Base-by-base conservation (phyloP, 352 stramenopile species). In the Phytopythium kandeliae region DNA sequence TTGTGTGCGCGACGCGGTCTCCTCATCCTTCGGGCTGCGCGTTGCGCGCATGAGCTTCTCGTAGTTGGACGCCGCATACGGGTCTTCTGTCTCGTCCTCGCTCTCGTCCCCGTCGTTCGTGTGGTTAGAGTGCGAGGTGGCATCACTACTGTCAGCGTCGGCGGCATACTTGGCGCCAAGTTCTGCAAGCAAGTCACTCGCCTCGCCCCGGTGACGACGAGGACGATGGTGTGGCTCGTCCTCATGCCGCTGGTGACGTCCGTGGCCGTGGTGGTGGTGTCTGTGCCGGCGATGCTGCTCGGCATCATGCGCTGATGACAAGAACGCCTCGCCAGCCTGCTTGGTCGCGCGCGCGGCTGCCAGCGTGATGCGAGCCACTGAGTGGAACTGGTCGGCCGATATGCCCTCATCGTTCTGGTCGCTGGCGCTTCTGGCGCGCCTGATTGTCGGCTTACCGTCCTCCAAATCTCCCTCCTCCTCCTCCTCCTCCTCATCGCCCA, bases 51-150 rank as follows among this genome's bases (percentile, higher is more conserved):
- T 87, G 15, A 81, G 49, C 34, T 75, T 74, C 21, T 85, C 74
- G 46, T 86, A 90, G 48, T 85, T 85, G 0, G 59, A 70, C 0
- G 65, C 63, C 7, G 78, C 74, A 46, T 85, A 87, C 24, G 75
- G 76, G 19, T 87, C 68, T 11, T 61, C 44, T 25, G 58, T 21
- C 12, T 68, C 55, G 5, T 61, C 46, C 22, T 70, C 55, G 35
- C 51, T 58, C 30, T 60, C 38, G 7, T 51, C 31, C 11, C 26
- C 34, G 6, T 60, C 54, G 24, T 57, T 50, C 9, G 30, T 48
- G 11, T 63, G 40, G 12, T 45, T 31, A 6, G 22, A 33, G 5
- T 51, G 45, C 1, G 30, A 51, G 30, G 26, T 51, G 17, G 30
- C 45, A 8, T 15, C 30, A 9, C 45, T 51, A 30, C 22, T 51